These are phyloP conservation scores for Aspergillus spinulosporus DNA, from an alignment of 2,329 filamentous ascomycete species.

Conservation along the genomic window DNA sequence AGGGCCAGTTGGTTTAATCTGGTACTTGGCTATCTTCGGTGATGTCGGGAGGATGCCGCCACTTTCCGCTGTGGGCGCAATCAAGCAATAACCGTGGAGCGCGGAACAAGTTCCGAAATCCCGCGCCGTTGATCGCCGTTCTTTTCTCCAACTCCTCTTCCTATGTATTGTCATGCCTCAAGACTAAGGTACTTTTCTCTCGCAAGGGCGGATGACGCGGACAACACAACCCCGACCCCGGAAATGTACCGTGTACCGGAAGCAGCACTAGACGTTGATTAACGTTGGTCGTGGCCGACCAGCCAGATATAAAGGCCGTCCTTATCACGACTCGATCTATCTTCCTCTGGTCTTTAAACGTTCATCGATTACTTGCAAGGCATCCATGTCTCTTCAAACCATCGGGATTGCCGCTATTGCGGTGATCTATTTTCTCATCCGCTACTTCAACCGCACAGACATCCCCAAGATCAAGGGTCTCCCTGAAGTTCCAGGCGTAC, in stretches of 20 bases:
- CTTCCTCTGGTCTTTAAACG: neutral
- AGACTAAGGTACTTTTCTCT: neutral
- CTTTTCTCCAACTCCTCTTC: neutral
- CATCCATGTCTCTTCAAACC: slow-evolving; percentile 33
- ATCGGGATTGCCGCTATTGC: slow-evolving; percentile 36
- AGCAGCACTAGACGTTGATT: neutral
- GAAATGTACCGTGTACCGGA: slow-evolving; percentile 18
- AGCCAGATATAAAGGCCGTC: slow-evolving; percentile 1
- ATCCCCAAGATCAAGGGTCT: slow-evolving; percentile 61
- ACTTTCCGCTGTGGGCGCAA: neutral
- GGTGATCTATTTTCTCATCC: slow-evolving; percentile 42
- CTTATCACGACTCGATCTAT: neutral
- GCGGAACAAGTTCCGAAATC: slow-evolving; percentile 15
- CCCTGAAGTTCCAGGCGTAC: slow-evolving; percentile 62
- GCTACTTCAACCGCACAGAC: slow-evolving; percentile 54
- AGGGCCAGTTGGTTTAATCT: neutral
- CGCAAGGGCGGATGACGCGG: slow-evolving; percentile 6
- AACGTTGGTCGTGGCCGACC: neutral
- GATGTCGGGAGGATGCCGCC: neutral
- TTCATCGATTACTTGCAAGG: too few relatives aligned
- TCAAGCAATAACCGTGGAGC: neutral
- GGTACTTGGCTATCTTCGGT: neutral
- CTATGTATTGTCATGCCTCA: neutral
- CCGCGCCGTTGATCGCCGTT: neutral
- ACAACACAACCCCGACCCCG: slow-evolving; percentile 3